Base-by-base conservation (phyloP, 495 filamentous ascomycete species). In the Aspergillus sclerotioniger region DNA sequence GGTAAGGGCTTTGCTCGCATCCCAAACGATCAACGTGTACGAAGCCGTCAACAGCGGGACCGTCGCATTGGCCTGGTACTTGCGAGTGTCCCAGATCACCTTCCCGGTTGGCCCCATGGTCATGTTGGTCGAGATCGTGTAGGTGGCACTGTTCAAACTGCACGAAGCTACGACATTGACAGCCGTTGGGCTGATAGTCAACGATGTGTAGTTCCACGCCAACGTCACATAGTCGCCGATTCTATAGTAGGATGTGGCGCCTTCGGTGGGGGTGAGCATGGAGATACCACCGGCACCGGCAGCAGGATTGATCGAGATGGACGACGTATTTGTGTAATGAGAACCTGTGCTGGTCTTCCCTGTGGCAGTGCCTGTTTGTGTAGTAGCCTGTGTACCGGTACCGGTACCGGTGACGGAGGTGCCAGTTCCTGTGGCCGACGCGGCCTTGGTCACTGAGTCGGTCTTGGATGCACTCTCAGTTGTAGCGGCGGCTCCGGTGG, bases 171-270 rank as follows among this genome's bases (percentile, higher is more conserved):
- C 73, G 4, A 97, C 83, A 62, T 98, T 89, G 62, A 98, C 74
- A 31, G 84, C 87, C 3, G 83, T 85, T 0, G 94, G 94, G 0
- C 85, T 87, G 16, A 85, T 85, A 29, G 82, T 82, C 39, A 98
- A 77, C 45, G 88, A 91, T 2, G 94, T 98, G 76, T 96, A 98
- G 73, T 97, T 97, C 92, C 93, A 98, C 0, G 76, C 86, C 71
- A 93, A 93, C 1, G 91, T 96, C 15, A 96, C 78, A 53, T 80
- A 80, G 37, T 97, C 86, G 16, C 89, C 90, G 67, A 98, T 88
- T 72, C 93, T 93, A 84, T 91, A 98, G 67, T 91, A 90, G 59
- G 86, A 84, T 5, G 83, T 75, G 8, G 84, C 82, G 6, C 77
- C 78, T 0, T 79, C 71, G 31, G 76, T 74, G 0, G 94, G 94